A percentile compares a stretch with the other conserved stretches of the same genome.
These are phyloP conservation scores for Astrephomene gubernaculifera DNA, from an alignment of 139 green algal species.

Conservation along the genomic window DNA sequence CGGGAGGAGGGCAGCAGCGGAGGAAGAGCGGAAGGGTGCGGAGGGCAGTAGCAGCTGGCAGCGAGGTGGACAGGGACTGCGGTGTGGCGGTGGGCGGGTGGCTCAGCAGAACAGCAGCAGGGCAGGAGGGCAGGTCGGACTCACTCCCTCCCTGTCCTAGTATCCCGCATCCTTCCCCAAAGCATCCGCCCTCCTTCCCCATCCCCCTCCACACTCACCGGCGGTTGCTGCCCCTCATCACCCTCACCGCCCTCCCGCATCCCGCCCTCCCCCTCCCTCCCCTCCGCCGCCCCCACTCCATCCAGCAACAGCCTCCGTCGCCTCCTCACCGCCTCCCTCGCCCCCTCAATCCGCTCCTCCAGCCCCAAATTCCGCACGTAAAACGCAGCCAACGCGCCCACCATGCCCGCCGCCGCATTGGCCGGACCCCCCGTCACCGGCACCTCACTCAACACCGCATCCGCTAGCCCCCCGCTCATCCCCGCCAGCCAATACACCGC, in stretches of 20 bases:
- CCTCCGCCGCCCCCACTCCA: neutral
- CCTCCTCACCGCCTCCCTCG: neutral
- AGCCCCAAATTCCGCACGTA: constrained; percentile 18
- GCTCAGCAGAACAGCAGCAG: too few species aligned
- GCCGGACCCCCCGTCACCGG: constrained; percentile 33
- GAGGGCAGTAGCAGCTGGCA: too few species aligned
- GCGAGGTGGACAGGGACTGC: too few species aligned
- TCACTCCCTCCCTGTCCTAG: neutral
- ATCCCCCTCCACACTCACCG: neutral
- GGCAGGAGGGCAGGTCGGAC: too few species aligned
- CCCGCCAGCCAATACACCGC: constrained; percentile 18
- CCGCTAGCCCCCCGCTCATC: neutral
- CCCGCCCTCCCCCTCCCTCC: neutral
- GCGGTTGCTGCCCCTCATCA: too few species aligned
- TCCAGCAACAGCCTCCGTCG: neutral
- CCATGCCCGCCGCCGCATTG: constrained; percentile 35
- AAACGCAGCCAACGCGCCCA: constrained; percentile 21
- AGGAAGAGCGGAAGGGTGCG: too few species aligned
- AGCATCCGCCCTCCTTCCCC: neutral
- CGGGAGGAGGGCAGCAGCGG: too few species aligned
- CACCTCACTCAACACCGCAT: constrained; percentile 10
- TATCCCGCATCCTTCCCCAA: neutral
- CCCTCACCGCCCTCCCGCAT: neutral
- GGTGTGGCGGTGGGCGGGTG: too few species aligned
- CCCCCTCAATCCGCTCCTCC: constrained; percentile 10